These are phyloP conservation scores for Anethum foeniculum DNA, from an alignment of 140 eudicot genomes.

Conservation along the genomic window DNA sequence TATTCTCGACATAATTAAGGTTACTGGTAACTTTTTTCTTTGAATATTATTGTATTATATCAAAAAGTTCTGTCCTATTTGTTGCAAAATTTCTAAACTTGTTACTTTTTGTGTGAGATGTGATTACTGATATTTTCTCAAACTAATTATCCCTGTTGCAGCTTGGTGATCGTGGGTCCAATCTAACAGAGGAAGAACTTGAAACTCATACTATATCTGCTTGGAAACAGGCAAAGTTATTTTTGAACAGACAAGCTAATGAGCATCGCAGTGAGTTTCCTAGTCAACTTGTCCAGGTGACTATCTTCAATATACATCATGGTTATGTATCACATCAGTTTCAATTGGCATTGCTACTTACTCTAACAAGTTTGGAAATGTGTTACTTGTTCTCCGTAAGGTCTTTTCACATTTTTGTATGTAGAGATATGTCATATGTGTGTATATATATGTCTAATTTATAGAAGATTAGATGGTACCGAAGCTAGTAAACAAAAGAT, in stretches of 20 bases:
- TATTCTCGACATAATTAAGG: not conserved
- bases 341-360: not conserved
- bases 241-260: constrained; percentile 48
- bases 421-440: not conserved
- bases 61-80: not conserved
- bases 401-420: not conserved
- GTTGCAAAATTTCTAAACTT: not conserved
- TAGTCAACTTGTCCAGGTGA: constrained; percentile 60
- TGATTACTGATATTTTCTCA: not conserved
- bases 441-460: not conserved
- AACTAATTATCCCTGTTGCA: constrained; percentile 27
- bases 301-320: constrained; percentile 7
- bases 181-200: constrained; percentile 94
- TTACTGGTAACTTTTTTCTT: not conserved
- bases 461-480: not conserved
- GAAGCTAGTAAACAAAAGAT: not conserved
- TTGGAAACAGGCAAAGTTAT: constrained; percentile 87
- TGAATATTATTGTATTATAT: not conserved
- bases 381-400: not conserved
- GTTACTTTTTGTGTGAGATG: not conserved
- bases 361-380: not conserved
- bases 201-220: constrained; percentile 95
- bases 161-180: constrained; percentile 90
- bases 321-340: not conserved
- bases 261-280: constrained; percentile 45